These are phyloP conservation scores for Thermochaetoides thermophila DNA, from an alignment of 495 filamentous ascomycete genomes.

Conservation along the genomic window DNA sequence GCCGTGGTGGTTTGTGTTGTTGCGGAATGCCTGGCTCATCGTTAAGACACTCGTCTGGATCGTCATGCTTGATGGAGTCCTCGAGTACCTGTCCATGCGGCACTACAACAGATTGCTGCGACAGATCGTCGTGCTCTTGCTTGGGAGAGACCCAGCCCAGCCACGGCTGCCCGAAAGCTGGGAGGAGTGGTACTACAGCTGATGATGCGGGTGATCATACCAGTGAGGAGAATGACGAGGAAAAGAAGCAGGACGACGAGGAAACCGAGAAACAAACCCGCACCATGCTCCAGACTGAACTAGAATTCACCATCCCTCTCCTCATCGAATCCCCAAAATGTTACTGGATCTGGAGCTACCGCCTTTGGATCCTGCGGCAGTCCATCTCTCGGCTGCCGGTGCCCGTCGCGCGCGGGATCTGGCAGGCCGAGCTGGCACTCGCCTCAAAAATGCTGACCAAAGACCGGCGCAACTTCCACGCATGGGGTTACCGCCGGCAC, in stretches of 20 bases:
- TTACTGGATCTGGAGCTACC: slow-evolving; percentile 99
- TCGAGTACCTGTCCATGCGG: slow-evolving; percentile 38
- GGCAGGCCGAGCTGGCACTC: slow-evolving; percentile 69
- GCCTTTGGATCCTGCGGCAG: slow-evolving; percentile 71
- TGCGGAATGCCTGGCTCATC: too few relatives aligned
- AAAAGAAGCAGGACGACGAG: slow-evolving; percentile 1
- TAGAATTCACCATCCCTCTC: slow-evolving; percentile 68
- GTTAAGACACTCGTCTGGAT: slow-evolving; percentile 39
- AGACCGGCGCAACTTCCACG: slow-evolving; percentile 90
- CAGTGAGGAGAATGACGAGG: not conserved
- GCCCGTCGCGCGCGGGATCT: slow-evolving; percentile 43
- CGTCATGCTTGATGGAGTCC: slow-evolving; percentile 38
- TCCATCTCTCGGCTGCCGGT: slow-evolving; percentile 45
- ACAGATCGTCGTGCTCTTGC: slow-evolving; percentile 30
- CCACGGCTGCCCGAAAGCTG: slow-evolving; percentile 34
- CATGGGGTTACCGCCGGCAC: slow-evolving; percentile 79
- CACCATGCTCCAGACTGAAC: slow-evolving; percentile 41
- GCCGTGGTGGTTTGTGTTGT: too few relatives aligned
- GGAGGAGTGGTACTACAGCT: slow-evolving; percentile 43
- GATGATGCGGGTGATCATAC: slow-evolving; percentile 9
- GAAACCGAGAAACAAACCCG: slow-evolving; percentile 14
- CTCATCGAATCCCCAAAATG: slow-evolving; percentile 83
- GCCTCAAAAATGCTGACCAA: slow-evolving; percentile 72
- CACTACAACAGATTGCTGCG: slow-evolving; percentile 37
- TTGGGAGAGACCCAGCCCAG: slow-evolving; percentile 32